Evolutionary conservation across 768 basidiomycete genomes (phyloP).

Genomic region (Clavulina sp.): DNA sequence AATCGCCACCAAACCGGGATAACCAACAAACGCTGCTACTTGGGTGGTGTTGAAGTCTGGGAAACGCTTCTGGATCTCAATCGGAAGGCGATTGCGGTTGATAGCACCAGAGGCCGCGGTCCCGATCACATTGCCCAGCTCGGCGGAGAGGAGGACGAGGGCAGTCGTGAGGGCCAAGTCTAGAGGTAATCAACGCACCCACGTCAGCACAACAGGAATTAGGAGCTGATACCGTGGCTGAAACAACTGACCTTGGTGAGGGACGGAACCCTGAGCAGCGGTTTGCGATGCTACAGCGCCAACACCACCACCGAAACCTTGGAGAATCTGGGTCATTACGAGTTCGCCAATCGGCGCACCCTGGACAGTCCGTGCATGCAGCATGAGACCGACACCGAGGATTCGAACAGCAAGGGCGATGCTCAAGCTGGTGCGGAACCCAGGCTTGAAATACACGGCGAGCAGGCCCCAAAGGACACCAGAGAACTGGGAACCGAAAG

Average conservation of each 20-base stretch:
- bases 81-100: slow-evolving; percentile 52
- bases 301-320: slow-evolving; percentile 62
- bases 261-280: slow-evolving; percentile 45
- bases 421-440: not conserved
- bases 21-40: slow-evolving; percentile 33
- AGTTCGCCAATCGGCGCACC: not conserved
- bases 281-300: slow-evolving; percentile 40
- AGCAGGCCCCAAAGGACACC: too few species aligned
- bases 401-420: slow-evolving; percentile 1
- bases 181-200: too few species aligned
- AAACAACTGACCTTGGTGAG: too few species aligned
- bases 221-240: too few species aligned
- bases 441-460: too few species aligned
- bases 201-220: too few species aligned
- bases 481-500: too few species aligned
- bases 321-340: slow-evolving; percentile 41
- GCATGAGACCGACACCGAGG: not conserved
- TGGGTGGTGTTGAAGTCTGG: slow-evolving; percentile 29
- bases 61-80: slow-evolving; percentile 35
- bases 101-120: slow-evolving; percentile 47
- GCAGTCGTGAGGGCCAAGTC: slow-evolving; percentile 54
- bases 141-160: slow-evolving; percentile 44
- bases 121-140: slow-evolving; percentile 50
- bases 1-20: slow-evolving; percentile 30
- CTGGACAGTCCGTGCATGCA: not conserved